Evolutionary conservation across 139 green algal species (phyloP).

Genomic region (Micractinium conductrix): DNA sequence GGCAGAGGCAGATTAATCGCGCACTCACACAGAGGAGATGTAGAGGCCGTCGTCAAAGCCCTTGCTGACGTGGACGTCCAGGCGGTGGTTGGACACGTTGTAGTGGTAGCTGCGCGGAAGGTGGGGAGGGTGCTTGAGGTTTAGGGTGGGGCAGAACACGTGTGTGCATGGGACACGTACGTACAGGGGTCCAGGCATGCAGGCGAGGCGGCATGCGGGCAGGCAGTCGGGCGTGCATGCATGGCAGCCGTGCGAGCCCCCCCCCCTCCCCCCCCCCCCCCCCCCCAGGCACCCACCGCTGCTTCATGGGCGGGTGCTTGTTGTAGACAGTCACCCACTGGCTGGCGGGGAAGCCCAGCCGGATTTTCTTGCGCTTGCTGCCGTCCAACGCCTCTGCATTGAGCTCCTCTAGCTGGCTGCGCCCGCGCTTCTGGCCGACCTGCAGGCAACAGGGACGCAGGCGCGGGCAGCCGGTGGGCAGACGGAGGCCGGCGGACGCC

Average conservation of each 20-base stretch:
- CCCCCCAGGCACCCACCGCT: constrained; percentile 66
- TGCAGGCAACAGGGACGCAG: constrained; percentile 31
- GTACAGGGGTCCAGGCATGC: no score
- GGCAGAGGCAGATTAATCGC: no score
- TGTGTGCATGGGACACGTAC: no score
- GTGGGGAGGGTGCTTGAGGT: no score
- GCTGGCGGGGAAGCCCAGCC: constrained; percentile 87
- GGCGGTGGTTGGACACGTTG: constrained; percentile 92
- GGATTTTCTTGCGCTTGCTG: constrained; percentile 87
- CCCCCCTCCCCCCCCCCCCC: not conserved
- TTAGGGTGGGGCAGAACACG: no score
- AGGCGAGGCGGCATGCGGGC: no score
- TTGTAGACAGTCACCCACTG: constrained; percentile 99
- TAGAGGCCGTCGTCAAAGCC: constrained; percentile 95
- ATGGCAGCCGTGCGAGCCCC: no score
- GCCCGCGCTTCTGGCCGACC: constrained; percentile 94
- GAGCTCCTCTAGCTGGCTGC: constrained; percentile 75
- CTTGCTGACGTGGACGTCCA: constrained; percentile 94
- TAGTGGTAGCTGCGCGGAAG: constrained; percentile 96
- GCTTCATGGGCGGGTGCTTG: constrained; percentile 95
- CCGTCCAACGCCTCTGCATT: constrained; percentile 54
- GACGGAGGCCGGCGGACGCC: no score
- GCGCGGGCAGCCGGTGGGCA: not conserved
- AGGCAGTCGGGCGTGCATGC: not conserved
- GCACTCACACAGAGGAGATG: constrained; percentile 94